Conservation (phyloP, 441 rosid genomes). For the Aquilaria agallochum region DNA sequence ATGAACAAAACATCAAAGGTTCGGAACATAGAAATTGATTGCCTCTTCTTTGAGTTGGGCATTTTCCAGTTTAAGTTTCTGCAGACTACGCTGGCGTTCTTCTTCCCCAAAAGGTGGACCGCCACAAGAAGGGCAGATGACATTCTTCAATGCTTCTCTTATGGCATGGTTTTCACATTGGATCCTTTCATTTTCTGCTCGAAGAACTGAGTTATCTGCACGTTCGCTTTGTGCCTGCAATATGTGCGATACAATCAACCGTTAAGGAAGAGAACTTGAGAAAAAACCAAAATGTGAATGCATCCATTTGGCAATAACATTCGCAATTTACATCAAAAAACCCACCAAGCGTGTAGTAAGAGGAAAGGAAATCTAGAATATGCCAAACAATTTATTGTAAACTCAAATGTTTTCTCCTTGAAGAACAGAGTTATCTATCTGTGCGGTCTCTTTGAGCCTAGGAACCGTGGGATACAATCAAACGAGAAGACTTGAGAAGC, state of each 20-base stretch:
- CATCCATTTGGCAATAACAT: neutral
- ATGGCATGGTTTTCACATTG: conserved; percentile 47
- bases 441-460: too few species aligned
- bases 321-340: too few species aligned
- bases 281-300: neutral
- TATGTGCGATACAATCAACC: too few species aligned
- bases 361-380: too few species aligned
- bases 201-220: conserved; percentile 40
- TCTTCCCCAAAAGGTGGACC: conserved; percentile 59
- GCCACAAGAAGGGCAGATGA: conserved; percentile 61
- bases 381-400: too few species aligned
- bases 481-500: too few species aligned
- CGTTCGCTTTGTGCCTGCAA: conserved; percentile 48
- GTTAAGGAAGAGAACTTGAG: conserved; percentile 1
- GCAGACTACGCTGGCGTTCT: conserved; percentile 34
- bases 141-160: conserved; percentile 45
- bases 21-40: conserved; percentile 10
- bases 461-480: too few species aligned
- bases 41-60: conserved; percentile 44
- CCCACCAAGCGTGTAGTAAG: too few species aligned
- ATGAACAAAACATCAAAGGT: too few species aligned
- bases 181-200: conserved; percentile 57
- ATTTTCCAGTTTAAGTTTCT: conserved; percentile 41
- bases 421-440: too few species aligned
- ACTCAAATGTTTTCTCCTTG: too few species aligned